Percentiles rank a stretch among this genome's conserved stretches.
Conservation (phyloP, 805 yeast genomes). For the Metschnikowia dekortorum region DNA sequence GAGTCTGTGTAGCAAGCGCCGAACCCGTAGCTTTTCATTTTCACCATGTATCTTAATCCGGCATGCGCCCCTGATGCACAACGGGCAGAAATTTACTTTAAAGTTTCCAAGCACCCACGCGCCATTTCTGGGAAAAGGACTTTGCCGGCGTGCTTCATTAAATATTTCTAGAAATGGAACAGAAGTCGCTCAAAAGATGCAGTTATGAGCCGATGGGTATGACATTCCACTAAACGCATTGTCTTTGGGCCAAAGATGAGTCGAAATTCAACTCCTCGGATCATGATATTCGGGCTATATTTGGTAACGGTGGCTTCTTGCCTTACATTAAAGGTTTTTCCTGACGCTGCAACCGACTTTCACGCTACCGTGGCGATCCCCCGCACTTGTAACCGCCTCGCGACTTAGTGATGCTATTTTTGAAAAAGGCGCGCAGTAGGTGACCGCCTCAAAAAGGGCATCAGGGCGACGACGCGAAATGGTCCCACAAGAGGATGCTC, state of each 20-base stretch:
- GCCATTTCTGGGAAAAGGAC: not conserved
- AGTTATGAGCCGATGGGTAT: not conserved
- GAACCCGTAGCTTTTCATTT: not conserved
- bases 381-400: not conserved
- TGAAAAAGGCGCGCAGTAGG: not conserved
- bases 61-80: constrained; percentile 2
- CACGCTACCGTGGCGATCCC: no score
- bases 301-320: not conserved
- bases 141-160: not conserved
- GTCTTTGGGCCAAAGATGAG: not conserved
- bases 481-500: not conserved
- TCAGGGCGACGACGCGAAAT: not conserved
- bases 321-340: no score
- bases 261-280: not conserved
- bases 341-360: no score
- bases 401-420: not conserved
- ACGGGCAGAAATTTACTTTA: not conserved
- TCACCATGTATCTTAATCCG: not conserved
- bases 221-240: not conserved
- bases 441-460: not conserved
- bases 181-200: not conserved
- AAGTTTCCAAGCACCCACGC: not conserved
- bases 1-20: not conserved
- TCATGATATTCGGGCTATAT: not conserved
- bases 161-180: not conserved